Evolutionary conservation across 2,329 filamentous ascomycete genomes (phyloP).

Genomic region (Curvularia eragrostidis): DNA sequence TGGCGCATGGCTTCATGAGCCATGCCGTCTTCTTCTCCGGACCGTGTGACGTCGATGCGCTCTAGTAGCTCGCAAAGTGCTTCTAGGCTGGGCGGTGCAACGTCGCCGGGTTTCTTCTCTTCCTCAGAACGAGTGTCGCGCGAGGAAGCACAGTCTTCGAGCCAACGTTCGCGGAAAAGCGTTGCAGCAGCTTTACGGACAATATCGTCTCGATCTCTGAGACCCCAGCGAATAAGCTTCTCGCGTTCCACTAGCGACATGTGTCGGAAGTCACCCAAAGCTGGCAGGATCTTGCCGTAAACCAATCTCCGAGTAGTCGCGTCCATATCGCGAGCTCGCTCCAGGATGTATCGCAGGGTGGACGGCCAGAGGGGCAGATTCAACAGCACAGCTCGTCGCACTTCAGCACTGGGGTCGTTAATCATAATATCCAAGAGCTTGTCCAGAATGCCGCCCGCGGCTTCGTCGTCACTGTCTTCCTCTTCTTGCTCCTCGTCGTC

Average conservation of each 20-base stretch:
- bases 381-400: conserved; percentile 83
- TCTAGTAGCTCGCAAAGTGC: conserved; percentile 89
- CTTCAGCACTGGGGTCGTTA: conserved; percentile 93
- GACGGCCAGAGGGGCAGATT: conserved; percentile 87
- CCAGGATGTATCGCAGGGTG: conserved; percentile 85
- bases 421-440: conserved; percentile 88
- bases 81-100: conserved; percentile 66
- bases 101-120: conserved; percentile 56
- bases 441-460: conserved; percentile 73
- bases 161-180: conserved; percentile 94
- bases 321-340: conserved; percentile 89
- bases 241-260: conserved; percentile 92
- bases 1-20: conserved; percentile 92
- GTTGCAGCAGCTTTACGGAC: conserved; percentile 90
- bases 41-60: conserved; percentile 90
- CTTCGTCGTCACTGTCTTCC: conserved; percentile 71
- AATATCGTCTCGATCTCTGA: conserved; percentile 91
- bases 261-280: conserved; percentile 91
- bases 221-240: conserved; percentile 91
- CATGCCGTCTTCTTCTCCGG: conserved; percentile 86
- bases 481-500: conserved; percentile 67
- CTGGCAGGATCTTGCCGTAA: conserved; percentile 85
- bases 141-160: conserved; percentile 86
- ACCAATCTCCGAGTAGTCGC: conserved; percentile 81
- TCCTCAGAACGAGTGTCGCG: conserved; percentile 65